phyloP scores from a whole-genome alignment of 441 rosid species.

The Croton setiger region DNA sequence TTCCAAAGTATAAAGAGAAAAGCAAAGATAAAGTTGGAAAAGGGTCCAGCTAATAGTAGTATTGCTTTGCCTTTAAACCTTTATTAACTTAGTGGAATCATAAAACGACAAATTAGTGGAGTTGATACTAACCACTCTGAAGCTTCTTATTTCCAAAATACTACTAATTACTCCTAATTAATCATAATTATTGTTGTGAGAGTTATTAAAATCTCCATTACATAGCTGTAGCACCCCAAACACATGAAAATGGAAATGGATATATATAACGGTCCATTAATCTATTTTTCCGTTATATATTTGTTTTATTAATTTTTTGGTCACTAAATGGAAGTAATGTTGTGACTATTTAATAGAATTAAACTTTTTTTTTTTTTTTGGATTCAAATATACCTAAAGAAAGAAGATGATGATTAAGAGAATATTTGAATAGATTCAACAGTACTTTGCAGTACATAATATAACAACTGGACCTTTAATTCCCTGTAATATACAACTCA shows the following conservation, averaged over 20 bases:
- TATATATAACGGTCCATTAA: no score
- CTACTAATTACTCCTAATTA: no score
- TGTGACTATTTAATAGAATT: no score
- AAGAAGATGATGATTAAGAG: background rate
- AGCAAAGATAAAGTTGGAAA: constrained; percentile 12
- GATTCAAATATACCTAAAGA: background rate
- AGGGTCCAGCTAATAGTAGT: constrained; percentile 28
- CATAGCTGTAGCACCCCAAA: no score
- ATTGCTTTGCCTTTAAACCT: constrained; percentile 17
- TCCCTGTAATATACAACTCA: constrained; percentile 18
- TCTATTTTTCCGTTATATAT: no score
- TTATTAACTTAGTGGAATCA: constrained; percentile 35
- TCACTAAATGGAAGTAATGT: no score
- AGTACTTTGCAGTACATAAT: background rate
- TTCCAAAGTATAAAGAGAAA: constrained; percentile 23
- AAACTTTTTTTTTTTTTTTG: no score
- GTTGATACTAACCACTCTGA: constrained; percentile 21
- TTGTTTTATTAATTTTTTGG: no score
- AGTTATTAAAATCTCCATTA: no score
- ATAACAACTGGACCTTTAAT: background rate
- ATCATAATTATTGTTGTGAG: no score
- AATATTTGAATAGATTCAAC: background rate
- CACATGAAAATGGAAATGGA: no score
- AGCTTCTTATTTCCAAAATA: constrained; percentile 6
- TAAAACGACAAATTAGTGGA: constrained; percentile 30